These are phyloP conservation scores for Aspergillus steynii DNA, from an alignment of 495 filamentous ascomycete genomes.

Conservation along the genomic window DNA sequence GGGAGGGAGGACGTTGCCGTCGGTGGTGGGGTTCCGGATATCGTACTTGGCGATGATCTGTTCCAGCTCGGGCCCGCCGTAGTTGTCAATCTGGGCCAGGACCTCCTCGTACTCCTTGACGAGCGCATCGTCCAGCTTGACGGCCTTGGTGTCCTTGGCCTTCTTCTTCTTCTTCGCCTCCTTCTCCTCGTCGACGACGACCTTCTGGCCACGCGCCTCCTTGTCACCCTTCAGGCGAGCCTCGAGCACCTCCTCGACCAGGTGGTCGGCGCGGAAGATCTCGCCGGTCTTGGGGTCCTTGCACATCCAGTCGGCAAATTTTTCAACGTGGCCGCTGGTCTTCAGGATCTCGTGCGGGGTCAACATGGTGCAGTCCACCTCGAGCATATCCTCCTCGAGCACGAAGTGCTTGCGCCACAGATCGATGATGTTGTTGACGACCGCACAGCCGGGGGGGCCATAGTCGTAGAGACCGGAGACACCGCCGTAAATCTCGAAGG, in stretches of 20 bases:
- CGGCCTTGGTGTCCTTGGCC: slow-evolving; percentile 53
- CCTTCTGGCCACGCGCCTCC: slow-evolving; percentile 70
- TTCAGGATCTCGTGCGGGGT: slow-evolving; percentile 90
- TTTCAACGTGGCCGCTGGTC: slow-evolving; percentile 95
- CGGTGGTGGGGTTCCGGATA: slow-evolving; percentile 64
- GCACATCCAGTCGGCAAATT: slow-evolving; percentile 99
- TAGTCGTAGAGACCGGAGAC: slow-evolving; percentile 85
- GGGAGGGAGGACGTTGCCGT: slow-evolving; percentile 60
- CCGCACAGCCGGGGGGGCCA: slow-evolving; percentile 76
- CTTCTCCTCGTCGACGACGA: slow-evolving; percentile 65
- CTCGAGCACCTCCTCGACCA: slow-evolving; percentile 92
- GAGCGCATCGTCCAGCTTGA: slow-evolving; percentile 64
- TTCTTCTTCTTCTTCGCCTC: slow-evolving; percentile 69
- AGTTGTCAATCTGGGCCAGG: slow-evolving; percentile 74
- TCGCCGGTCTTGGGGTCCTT: slow-evolving; percentile 97
- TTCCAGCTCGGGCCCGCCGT: slow-evolving; percentile 63
- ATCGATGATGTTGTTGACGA: slow-evolving; percentile 85
- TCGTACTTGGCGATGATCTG: slow-evolving; percentile 62
- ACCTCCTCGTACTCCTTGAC: slow-evolving; percentile 68
- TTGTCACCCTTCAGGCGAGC: slow-evolving; percentile 77
- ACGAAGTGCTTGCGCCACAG: slow-evolving; percentile 91
- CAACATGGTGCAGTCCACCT: slow-evolving; percentile 82
- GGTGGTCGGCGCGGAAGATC: slow-evolving; percentile 92
- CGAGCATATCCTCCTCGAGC: slow-evolving; percentile 87
- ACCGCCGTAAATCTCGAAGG: slow-evolving; percentile 92